phyloP scores from a whole-genome alignment of 371 early-diverging fungal species.

The Dichotomocladium elegans region DNA sequence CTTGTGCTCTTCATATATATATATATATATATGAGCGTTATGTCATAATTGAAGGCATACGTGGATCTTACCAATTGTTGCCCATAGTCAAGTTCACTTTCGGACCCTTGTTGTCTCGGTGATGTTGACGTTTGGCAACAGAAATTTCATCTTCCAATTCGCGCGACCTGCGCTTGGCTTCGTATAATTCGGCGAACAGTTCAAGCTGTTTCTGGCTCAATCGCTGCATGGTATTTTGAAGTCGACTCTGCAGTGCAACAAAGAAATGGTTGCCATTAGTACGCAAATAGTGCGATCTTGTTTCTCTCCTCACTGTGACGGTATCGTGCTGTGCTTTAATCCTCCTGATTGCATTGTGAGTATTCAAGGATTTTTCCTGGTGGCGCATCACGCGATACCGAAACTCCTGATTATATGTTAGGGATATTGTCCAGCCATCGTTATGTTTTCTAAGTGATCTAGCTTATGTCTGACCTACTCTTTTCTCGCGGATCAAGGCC shows the following conservation, averaged over 20 bases:
- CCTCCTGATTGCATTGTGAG: conserved; percentile 2
- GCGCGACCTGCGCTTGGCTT: neutral
- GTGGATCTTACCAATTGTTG: no score
- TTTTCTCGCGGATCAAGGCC: conserved; percentile 1
- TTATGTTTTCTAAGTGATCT: neutral
- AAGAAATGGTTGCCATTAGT: no score
- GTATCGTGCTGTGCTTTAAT: conserved; percentile 12
- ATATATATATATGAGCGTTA: neutral
- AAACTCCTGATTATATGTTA: conserved; percentile 7
- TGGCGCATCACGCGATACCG: conserved; percentile 14
- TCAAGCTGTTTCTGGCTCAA: neutral
- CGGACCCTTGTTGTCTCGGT: no score
- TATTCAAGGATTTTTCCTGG: conserved; percentile 5
- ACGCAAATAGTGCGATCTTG: no score
- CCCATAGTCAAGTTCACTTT: no score
- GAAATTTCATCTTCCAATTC: neutral
- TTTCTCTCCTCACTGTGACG: conserved; percentile 9
- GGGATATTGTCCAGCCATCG: neutral
- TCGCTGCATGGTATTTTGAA: no score
- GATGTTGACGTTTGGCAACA: neutral
- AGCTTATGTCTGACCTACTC: neutral
- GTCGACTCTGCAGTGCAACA: no score
- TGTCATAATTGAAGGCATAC: neutral
- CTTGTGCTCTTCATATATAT: neutral
- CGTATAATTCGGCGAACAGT: neutral